Evolutionary conservation across 163 green algal genomes (phyloP).

Genomic region (Volvox carteri): DNA sequence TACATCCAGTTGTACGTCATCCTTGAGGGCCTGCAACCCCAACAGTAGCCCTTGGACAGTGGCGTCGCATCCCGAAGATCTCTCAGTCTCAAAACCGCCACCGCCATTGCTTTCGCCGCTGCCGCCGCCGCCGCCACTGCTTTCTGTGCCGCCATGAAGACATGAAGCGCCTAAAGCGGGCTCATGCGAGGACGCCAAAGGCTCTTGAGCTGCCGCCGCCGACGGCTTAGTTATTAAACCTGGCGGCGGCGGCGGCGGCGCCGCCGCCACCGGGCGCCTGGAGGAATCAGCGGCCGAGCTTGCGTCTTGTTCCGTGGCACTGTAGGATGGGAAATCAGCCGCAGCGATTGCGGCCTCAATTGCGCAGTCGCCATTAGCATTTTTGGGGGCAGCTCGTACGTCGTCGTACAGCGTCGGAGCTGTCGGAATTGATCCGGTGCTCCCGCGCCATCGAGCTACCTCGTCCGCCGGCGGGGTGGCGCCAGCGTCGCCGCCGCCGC

Average conservation of each 20-base stretch:
- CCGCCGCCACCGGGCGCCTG: neutral
- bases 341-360: constrained; percentile 43
- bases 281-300: too few relatives aligned
- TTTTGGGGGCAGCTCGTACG: neutral
- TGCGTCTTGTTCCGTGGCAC: too few relatives aligned
- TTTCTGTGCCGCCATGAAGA: too few relatives aligned
- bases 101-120: neutral
- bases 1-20: neutral
- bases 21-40: neutral
- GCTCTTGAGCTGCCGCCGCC: neutral
- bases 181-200: too few relatives aligned
- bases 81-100: too few relatives aligned
- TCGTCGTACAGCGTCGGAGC: neutral
- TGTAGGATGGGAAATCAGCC: too few relatives aligned
- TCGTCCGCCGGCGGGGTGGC: neutral
- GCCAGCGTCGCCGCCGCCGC: neutral
- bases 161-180: too few relatives aligned
- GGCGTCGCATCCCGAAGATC: neutral
- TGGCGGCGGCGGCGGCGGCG: too few relatives aligned
- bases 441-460: neutral
- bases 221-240: neutral
- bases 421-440: neutral
- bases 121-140: too few relatives aligned
- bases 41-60: neutral
- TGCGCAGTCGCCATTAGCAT: constrained; percentile 3